Evolutionary conservation across 306 rosid species (phyloP).

Genomic region (Cyclanthera cordifolia): DNA sequence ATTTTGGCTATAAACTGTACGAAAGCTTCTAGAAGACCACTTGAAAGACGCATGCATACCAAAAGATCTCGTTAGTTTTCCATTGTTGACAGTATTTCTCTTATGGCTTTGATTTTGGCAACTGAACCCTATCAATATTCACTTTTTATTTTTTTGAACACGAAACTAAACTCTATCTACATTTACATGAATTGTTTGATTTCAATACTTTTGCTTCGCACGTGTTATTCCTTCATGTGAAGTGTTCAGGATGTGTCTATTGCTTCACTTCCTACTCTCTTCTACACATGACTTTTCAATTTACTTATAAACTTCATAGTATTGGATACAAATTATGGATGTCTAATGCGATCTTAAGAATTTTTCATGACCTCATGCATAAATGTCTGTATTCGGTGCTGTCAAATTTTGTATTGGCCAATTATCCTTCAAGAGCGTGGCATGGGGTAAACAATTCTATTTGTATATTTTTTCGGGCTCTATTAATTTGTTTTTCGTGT

Average conservation of each 20-base stretch:
- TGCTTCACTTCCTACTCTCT: conserved; percentile 58
- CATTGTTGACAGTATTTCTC: conserved; percentile 25
- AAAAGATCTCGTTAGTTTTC: conserved; percentile 36
- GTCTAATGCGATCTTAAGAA: conserved; percentile 26
- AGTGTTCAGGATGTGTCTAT: conserved; percentile 41
- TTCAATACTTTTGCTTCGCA: conserved; percentile 32
- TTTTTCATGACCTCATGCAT: conserved; percentile 47
- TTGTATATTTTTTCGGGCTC: conserved; percentile 1
- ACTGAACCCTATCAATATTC: conserved; percentile 2
- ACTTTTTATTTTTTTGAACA: neutral
- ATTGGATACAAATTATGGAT: conserved; percentile 47
- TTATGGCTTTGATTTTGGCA: conserved; percentile 1
- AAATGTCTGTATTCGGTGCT: conserved; percentile 49
- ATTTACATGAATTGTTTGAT: conserved; percentile 20
- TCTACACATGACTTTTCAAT: conserved; percentile 51
- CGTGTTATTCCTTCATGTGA: conserved; percentile 44
- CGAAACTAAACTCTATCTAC: neutral
- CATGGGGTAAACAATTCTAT: conserved; percentile 40
- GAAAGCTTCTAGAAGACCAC: conserved; percentile 38
- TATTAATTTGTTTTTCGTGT: neutral
- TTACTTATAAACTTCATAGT: conserved; percentile 32
- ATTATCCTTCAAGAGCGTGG: conserved; percentile 63
- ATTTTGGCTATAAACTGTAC: conserved; percentile 69
- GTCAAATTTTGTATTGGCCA: conserved; percentile 92
- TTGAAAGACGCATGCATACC: conserved; percentile 29